Evolutionary conservation across 345 rosid species (phyloP).

Genomic region (Excoecaria cochinchinensis): DNA sequence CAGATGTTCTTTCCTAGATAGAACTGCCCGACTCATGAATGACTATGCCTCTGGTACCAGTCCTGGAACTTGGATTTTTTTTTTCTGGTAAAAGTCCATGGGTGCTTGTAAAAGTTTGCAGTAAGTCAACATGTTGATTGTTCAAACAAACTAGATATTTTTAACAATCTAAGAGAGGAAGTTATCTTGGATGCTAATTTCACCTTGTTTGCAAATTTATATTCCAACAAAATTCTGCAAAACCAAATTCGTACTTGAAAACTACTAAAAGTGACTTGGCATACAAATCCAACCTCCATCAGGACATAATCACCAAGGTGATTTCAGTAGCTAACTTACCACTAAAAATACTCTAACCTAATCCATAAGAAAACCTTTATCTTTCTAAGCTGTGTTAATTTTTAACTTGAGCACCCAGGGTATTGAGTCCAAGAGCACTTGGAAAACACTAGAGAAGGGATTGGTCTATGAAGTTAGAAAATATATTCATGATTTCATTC

Average conservation of each 20-base stretch:
- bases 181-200: no score
- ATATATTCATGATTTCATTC: not conserved
- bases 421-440: no score
- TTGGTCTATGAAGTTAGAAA: no score
- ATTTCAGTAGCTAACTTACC: not conserved
- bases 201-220: no score
- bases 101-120: not conserved
- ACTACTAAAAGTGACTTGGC: not conserved
- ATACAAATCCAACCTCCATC: not conserved
- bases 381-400: no score
- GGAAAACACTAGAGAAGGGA: no score
- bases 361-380: not conserved
- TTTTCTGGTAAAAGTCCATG: not conserved
- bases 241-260: no score
- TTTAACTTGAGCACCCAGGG: no score
- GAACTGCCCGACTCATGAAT: not conserved
- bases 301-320: not conserved
- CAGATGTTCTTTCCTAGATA: not conserved
- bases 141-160: not conserved
- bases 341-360: no score
- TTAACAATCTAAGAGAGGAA: no score
- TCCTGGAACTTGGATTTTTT: no score
- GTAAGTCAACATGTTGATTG: not conserved
- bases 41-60: not conserved
- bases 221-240: constrained; percentile 1